Percentiles rank a stretch among this genome's conserved stretches.
Conservation (phyloP, 371 early-diverging fungal genomes). For the Quaeritorhiza haematococci region DNA sequence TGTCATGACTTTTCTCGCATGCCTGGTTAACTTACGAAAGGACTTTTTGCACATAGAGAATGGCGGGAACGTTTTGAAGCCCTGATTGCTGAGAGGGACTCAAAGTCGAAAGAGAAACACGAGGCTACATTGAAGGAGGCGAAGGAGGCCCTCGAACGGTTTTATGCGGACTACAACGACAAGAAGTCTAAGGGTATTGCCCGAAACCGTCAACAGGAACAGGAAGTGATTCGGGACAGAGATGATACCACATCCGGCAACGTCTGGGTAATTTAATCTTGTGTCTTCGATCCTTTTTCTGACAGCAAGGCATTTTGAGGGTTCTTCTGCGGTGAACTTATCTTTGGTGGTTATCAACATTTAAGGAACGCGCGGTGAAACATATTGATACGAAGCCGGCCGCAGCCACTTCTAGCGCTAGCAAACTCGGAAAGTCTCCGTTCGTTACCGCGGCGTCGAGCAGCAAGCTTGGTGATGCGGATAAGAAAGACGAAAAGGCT, state of each 20-base stretch:
- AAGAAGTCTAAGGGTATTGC: conserved; percentile 74
- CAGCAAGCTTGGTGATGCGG: neutral
- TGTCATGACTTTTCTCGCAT: too few relatives aligned
- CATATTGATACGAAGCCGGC: conserved; percentile 27
- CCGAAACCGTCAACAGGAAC: conserved; percentile 55
- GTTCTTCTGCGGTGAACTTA: neutral
- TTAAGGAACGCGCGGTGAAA: conserved; percentile 36
- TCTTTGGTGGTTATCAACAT: neutral
- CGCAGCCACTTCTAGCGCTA: conserved; percentile 3
- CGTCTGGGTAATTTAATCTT: conserved; percentile 32
- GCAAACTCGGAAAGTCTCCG: neutral
- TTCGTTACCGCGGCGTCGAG: neutral
- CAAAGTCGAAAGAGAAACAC: conserved; percentile 58
- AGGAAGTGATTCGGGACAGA: conserved; percentile 11
- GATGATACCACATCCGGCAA: conserved; percentile 21
- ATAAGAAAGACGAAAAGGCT: conserved; percentile 9
- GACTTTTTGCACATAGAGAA: too few relatives aligned
- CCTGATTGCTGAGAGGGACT: conserved; percentile 74
- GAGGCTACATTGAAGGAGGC: conserved; percentile 67
- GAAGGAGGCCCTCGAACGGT: conserved; percentile 78
- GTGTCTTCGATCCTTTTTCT: neutral
- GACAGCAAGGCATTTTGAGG: neutral
- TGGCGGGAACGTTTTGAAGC: conserved; percentile 77
- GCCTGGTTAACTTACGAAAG: too few relatives aligned
- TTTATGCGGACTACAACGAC: conserved; percentile 92